Conservation (phyloP, 2,329 filamentous ascomycete genomes). For the Neonectria neomacrospora region DNA sequence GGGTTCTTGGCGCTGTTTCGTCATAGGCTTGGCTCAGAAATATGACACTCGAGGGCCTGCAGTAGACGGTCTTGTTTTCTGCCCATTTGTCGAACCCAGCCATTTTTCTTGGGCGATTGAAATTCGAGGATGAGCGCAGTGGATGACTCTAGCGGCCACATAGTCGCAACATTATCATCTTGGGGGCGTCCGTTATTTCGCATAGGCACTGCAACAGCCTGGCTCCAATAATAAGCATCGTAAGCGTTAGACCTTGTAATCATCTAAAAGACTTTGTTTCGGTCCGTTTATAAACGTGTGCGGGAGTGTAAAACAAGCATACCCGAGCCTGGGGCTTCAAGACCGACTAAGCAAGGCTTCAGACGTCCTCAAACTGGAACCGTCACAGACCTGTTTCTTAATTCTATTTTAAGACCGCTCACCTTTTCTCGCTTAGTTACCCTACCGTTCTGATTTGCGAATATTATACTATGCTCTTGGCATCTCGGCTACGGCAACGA, state of each 20-base stretch:
- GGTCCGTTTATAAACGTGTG: not conserved
- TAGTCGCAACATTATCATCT: too few species aligned
- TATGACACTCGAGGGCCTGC: constrained; percentile 44
- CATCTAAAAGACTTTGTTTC: not conserved
- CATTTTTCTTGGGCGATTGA: too few species aligned
- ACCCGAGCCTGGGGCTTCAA: not conserved
- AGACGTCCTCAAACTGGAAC: not conserved
- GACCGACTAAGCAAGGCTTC: not conserved
- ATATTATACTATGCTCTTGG: not conserved
- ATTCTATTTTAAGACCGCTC: not conserved
- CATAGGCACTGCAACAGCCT: not conserved
- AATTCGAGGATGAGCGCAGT: too few species aligned
- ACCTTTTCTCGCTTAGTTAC: not conserved
- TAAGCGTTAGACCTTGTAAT: not conserved
- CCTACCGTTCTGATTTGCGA: not conserved
- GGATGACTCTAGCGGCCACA: too few species aligned
- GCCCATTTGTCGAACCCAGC: not conserved
- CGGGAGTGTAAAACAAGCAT: not conserved
- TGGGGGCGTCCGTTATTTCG: too few species aligned
- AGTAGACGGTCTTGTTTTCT: not conserved
- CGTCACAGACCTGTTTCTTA: not conserved
- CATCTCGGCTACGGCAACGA: not conserved
- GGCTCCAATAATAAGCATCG: not conserved
- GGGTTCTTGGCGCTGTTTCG: constrained; percentile 48
- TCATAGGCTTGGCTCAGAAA: constrained; percentile 56